These are phyloP conservation scores for Aureobasidium sp. DNA, from an alignment of 2,329 filamentous ascomycete species.

Conservation along the genomic window DNA sequence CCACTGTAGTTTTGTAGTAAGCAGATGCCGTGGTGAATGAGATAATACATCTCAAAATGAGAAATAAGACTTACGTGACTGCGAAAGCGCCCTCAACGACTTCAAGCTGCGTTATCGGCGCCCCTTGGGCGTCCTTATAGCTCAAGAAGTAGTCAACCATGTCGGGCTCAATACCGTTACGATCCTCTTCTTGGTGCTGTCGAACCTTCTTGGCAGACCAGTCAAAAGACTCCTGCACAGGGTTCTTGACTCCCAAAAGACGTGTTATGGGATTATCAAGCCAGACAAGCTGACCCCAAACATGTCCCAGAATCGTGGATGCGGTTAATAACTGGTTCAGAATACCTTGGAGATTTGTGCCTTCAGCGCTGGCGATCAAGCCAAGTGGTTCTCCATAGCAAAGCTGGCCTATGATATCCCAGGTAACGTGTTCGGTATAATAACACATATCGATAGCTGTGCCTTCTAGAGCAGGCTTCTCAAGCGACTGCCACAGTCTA, in stretches of 20 bases:
- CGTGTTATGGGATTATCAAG: constrained; percentile 9
- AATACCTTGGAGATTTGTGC: background rate
- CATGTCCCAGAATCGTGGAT: constrained; percentile 11
- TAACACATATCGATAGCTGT: constrained; percentile 18
- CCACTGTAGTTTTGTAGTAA: background rate
- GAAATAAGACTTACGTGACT: background rate
- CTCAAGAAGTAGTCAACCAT: constrained; percentile 15
- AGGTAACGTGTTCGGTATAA: constrained; percentile 13
- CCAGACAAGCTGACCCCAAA: constrained; percentile 9
- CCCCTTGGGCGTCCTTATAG: constrained; percentile 10
- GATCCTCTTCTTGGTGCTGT: background rate
- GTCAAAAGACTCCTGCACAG: constrained; percentile 5
- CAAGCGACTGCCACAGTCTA: constrained; percentile 19
- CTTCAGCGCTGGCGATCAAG: background rate
- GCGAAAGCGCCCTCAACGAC: constrained; percentile 13
- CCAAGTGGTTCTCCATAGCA: constrained; percentile 15
- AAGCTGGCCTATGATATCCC: constrained; percentile 18
- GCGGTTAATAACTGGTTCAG: background rate
- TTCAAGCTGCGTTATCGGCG: constrained; percentile 1
- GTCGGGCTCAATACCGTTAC: constrained; percentile 5
- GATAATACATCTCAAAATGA: background rate
- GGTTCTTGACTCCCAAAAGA: constrained; percentile 1
- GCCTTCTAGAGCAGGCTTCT: constrained; percentile 12
- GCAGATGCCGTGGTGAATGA: background rate
- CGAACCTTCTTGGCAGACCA: constrained; percentile 13